Percentiles rank a stretch among this genome's conserved stretches.
phyloP scores from a whole-genome alignment of 805 yeast species.

The Barnettozyma sucrosica region DNA sequence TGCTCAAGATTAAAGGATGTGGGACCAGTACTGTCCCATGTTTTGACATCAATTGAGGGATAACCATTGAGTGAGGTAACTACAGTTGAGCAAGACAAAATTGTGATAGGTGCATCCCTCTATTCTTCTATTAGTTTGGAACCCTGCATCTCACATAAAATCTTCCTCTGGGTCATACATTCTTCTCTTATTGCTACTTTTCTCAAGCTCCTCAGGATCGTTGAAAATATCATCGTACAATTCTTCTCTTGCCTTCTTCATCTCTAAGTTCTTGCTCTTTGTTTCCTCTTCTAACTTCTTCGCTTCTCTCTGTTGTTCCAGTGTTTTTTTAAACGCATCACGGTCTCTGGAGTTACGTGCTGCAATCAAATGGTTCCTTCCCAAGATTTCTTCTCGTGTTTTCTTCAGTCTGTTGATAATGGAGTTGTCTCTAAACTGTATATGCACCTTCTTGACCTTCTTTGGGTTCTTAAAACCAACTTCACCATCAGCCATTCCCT shows the following conservation, averaged over 20 bases:
- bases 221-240: conserved; percentile 43
- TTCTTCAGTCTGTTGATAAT: conserved; percentile 58
- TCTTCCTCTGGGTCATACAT: conserved; percentile 54
- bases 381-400: conserved; percentile 50
- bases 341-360: conserved; percentile 37
- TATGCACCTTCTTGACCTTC: conserved; percentile 44
- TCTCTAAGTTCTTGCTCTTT: conserved; percentile 33
- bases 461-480: conserved; percentile 64
- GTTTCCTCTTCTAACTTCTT: conserved; percentile 29
- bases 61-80: background rate
- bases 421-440: conserved; percentile 52
- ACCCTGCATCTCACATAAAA: conserved; percentile 33
- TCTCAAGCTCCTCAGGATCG: conserved; percentile 39
- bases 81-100: background rate
- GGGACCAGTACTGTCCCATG: no score
- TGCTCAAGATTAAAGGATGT: background rate
- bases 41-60: background rate
- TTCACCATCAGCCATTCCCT: conserved; percentile 73
- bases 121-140: background rate
- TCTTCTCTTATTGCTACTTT: conserved; percentile 40
- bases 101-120: background rate
- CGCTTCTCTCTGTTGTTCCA: conserved; percentile 25
- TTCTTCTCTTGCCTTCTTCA: conserved; percentile 35
- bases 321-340: conserved; percentile 20
- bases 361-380: conserved; percentile 26